Conservation (phyloP, 441 rosid species). For the Erodium moschatum region DNA sequence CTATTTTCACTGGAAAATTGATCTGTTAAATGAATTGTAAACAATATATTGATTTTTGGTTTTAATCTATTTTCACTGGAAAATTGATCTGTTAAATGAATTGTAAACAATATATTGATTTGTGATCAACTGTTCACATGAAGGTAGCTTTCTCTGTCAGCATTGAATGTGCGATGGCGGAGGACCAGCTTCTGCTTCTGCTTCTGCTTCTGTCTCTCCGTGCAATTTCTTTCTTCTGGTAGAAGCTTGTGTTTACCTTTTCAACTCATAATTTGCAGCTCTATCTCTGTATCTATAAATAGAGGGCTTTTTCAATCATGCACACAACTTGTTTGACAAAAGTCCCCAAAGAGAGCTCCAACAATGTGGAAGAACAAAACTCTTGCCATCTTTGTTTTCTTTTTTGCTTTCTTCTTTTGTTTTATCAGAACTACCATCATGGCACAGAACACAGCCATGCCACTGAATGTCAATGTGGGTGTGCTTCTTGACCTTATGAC, state of each 20-base stretch:
- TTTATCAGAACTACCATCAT: background rate
- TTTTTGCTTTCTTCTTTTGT: background rate
- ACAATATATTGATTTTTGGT: no score
- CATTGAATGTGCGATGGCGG: background rate
- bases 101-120: no score
- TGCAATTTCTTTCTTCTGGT: background rate
- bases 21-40: no score
- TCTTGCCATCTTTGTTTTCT: background rate
- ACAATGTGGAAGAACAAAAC: background rate
- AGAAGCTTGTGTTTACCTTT: background rate
- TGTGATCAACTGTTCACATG: background rate
- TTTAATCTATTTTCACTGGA: background rate
- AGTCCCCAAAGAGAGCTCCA: background rate
- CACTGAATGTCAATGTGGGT: constrained; percentile 6
- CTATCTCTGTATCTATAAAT: background rate
- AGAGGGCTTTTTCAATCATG: background rate
- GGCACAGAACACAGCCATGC: background rate
- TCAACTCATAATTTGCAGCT: no score
- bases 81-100: no score
- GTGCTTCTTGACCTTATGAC: background rate
- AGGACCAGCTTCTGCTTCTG: no score
- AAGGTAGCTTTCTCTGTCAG: background rate
- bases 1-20: background rate
- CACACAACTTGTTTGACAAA: background rate
- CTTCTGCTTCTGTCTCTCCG: background rate